Base-by-base conservation (phyloP, 176 grass and related monocot species). In the Avena atlantica region DNA sequence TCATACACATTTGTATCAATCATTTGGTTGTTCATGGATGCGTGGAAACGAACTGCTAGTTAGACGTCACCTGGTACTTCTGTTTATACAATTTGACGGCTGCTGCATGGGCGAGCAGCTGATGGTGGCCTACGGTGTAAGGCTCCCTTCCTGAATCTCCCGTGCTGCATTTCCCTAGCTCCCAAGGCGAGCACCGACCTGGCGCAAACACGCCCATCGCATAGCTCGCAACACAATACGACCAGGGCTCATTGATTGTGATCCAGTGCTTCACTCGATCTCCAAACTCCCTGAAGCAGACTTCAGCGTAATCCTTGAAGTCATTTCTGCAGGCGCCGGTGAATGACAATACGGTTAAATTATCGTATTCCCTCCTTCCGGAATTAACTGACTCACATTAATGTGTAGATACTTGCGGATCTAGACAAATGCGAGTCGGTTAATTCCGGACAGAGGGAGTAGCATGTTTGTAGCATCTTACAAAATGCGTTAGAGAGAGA, bases 231-330 rank as follows among this genome's bases (percentile, higher is more conserved):
- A 78, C 57, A 53, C 81, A 89, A 20, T 86, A 93, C 7, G 4
- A 52, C 86, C 87, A 87, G 0, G 94, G 94, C 85, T 93, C 89
- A 11, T 89, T 93, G 59, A 95, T 74, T 0, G 93, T 95, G 63
- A 93, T 95, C 91, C 93, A 95, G 25, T 95, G 80, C n/a, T 93
- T 95, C 50, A 95, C 93, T 58, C 85, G 76, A 9, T 90, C 84
- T 7, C 94, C 89, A 40, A 93, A 95, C 62, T 93, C 94, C 27
- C 31, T 84, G 69, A 96, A 96, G 76, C 89, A 93, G 8, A 96
- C 67, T 56, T 93, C 91, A 29, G 82, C 78, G 12, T 96, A 96
- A 24, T 85, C 49, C 25, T 40, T 80, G 4, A 66, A 93, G 52
- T 96, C 94, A n/a, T 91, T 82, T 36, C 91, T 96, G 87, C 85